These are phyloP conservation scores for Umbelopsis ramanniana DNA, from an alignment of 192 early-diverging fungal species.

Conservation along the genomic window DNA sequence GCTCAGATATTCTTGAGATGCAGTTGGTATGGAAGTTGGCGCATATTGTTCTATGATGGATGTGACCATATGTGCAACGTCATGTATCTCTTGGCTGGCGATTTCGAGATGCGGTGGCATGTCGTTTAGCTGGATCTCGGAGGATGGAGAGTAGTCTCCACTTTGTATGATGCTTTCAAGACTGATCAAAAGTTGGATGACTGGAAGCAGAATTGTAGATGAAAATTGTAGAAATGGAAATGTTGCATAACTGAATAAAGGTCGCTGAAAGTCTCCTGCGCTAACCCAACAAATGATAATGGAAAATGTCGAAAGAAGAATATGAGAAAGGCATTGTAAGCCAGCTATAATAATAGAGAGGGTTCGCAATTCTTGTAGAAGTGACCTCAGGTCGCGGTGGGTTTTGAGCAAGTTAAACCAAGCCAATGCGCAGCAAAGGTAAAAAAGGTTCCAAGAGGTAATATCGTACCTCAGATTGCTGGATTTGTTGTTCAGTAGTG, in stretches of 20 bases:
- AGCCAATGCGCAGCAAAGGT: not conserved
- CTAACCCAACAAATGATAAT: not conserved
- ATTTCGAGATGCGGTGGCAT: conserved; percentile 23
- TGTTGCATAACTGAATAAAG: conserved; percentile 1
- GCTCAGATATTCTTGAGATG: conserved; percentile 52
- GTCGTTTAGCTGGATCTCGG: not conserved
- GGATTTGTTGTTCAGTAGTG: not conserved
- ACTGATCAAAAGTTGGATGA: conserved; percentile 1
- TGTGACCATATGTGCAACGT: conserved; percentile 47
- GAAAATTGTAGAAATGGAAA: conserved; percentile 10
- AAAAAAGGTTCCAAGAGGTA: not conserved
- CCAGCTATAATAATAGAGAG: not conserved
- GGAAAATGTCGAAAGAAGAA: not conserved
- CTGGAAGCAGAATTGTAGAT: not conserved
- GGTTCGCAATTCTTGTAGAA: not conserved
- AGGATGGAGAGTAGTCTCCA: not conserved
- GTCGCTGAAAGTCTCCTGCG: not conserved
- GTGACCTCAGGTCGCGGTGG: not conserved
- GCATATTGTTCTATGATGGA: conserved; percentile 58
- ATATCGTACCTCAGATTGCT: not conserved
- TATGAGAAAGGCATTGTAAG: not conserved
- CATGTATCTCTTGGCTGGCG: conserved; percentile 45
- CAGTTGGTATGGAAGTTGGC: conserved; percentile 43
- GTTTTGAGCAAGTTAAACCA: not conserved
- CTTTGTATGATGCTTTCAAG: not conserved